phyloP scores from a whole-genome alignment of 148 eudicot genomes.

The Cornus florida region DNA sequence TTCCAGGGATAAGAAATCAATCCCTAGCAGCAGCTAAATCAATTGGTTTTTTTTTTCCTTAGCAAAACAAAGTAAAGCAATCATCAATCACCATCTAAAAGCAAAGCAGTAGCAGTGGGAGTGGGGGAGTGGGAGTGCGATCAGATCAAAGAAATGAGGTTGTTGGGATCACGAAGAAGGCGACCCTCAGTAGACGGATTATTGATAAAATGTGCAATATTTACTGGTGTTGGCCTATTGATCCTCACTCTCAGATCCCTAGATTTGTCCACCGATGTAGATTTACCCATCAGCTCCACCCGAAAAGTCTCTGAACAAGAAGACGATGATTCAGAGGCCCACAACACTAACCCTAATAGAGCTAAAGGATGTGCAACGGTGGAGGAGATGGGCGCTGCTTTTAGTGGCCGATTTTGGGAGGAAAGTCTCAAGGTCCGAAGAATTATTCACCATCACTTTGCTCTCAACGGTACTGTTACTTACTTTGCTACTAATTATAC shows the following conservation, averaged over 20 bases:
- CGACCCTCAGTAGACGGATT: slow-evolving; percentile 19
- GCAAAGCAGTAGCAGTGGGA: too few species aligned
- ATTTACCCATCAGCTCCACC: background rate
- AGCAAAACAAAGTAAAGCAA: too few species aligned
- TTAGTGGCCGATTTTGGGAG: slow-evolving; percentile 37
- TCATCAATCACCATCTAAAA: too few species aligned
- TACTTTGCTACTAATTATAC: too few species aligned
- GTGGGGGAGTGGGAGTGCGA: background rate
- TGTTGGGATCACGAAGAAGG: slow-evolving; percentile 31
- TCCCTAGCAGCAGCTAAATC: too few species aligned
- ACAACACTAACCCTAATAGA: background rate
- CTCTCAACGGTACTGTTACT: slow-evolving; percentile 45
- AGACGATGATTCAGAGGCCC: background rate
- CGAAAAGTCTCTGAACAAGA: background rate
- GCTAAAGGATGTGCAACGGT: slow-evolving; percentile 60
- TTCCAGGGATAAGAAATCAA: too few species aligned
- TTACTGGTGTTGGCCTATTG: slow-evolving; percentile 43
- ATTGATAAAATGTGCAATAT: slow-evolving; percentile 31
- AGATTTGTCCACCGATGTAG: slow-evolving; percentile 34
- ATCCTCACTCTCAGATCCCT: slow-evolving; percentile 48
- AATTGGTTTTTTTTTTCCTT: too few species aligned
- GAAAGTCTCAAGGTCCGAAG: slow-evolving; percentile 50
- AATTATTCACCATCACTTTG: slow-evolving; percentile 57
- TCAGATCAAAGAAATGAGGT: slow-evolving; percentile 27
- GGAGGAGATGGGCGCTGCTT: slow-evolving; percentile 73